phyloP scores from a whole-genome alignment of 83 land plant genomes.

The Diphasiastrum complanatum region DNA sequence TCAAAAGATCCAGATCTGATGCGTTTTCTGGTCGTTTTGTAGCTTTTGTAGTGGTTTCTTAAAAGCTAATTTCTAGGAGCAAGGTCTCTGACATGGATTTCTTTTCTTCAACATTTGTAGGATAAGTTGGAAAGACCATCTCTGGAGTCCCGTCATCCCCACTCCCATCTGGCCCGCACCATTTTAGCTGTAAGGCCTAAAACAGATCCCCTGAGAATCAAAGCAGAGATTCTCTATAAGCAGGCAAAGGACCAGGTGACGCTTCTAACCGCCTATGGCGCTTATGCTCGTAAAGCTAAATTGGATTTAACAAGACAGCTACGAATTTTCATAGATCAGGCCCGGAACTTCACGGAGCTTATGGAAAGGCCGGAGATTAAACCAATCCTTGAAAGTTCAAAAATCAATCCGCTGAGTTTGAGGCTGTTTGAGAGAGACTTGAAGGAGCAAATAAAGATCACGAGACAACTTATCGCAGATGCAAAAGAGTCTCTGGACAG shows the following conservation, averaged over 20 bases:
- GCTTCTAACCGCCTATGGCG: slow-evolving; percentile 5
- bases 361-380: slow-evolving; percentile 1
- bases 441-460: slow-evolving; percentile 1
- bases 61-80: too few relatives aligned
- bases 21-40: too few relatives aligned
- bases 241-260: slow-evolving; percentile 12
- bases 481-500: slow-evolving; percentile 4
- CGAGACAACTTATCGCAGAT: slow-evolving; percentile 7
- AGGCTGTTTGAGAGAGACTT: slow-evolving; percentile 10
- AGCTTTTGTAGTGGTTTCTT: too few relatives aligned
- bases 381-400: not conserved
- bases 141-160: not conserved
- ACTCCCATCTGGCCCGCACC: slow-evolving; percentile 1
- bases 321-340: slow-evolving; percentile 12
- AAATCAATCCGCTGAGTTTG: slow-evolving; percentile 1
- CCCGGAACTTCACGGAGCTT: slow-evolving; percentile 11
- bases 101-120: too few relatives aligned
- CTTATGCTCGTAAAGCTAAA: slow-evolving; percentile 6
- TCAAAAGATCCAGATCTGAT: too few relatives aligned
- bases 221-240: slow-evolving; percentile 1
- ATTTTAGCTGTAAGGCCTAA: slow-evolving; percentile 6
- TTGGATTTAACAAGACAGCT: slow-evolving; percentile 9
- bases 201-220: not conserved
- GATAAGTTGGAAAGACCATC: too few relatives aligned
- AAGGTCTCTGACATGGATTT: too few relatives aligned